phyloP scores from a whole-genome alignment of 139 green algal species.

The Chlamydomonas applanata region DNA sequence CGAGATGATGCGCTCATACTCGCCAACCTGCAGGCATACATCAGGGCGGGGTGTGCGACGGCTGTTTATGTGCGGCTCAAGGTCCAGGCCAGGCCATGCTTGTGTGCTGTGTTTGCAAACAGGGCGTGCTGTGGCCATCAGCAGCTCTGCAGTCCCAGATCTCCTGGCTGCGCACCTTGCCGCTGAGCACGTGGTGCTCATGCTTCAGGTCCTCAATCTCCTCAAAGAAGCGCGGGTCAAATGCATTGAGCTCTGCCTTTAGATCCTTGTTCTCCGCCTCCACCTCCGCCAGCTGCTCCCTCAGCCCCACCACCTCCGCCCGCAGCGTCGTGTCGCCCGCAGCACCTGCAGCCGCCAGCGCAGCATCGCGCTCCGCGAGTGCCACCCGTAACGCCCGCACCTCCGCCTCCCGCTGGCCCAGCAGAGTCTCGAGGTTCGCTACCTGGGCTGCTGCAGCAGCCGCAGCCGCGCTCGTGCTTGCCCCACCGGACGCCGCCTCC shows the following conservation, averaged over 20 bases:
- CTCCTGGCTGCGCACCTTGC: not conserved
- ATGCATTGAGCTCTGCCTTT: constrained; percentile 67
- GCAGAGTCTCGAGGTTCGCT: constrained; percentile 31
- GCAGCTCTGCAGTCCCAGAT: no score
- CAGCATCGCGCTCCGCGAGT: constrained; percentile 42
- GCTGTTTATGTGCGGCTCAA: no score
- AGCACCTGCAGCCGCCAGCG: constrained; percentile 20
- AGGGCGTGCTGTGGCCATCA: no score
- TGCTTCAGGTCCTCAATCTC: constrained; percentile 76
- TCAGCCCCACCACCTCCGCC: constrained; percentile 27
- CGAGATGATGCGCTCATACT: constrained; percentile 15
- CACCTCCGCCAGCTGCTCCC: constrained; percentile 47
- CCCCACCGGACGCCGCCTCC: not conserved
- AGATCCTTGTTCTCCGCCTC: constrained; percentile 72
- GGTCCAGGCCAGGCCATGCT: no score
- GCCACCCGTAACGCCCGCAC: constrained; percentile 36
- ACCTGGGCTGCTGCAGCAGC: constrained; percentile 16
- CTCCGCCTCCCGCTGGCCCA: constrained; percentile 35
- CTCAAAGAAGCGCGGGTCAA: constrained; percentile 79
- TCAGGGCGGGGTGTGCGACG: no score
- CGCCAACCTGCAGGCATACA: not conserved
- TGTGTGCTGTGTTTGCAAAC: no score
- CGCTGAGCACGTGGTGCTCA: constrained; percentile 53
- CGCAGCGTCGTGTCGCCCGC: not conserved
- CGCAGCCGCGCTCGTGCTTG: not conserved